Conservation (phyloP, 768 basidiomycete species). For the Stropharia rugosoannulata region DNA sequence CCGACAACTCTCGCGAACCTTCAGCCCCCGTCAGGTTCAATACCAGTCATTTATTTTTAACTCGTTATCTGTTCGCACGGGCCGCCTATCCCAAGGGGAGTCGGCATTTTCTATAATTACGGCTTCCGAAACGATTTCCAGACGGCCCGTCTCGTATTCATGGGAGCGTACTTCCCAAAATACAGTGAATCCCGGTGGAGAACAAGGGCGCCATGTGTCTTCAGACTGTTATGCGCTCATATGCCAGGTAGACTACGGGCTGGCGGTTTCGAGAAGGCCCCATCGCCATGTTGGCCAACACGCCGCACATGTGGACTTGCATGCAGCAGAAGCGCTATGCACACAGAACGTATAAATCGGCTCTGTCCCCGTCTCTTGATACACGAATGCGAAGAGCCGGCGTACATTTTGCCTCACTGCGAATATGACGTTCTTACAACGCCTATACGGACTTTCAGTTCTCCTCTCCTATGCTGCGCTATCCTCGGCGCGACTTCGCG, state of each 20-base stretch:
- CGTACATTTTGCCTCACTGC: too few relatives aligned
- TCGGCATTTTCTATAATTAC: background rate
- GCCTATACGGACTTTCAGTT: slow-evolving; percentile 21
- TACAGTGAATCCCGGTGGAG: background rate
- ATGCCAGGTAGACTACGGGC: background rate
- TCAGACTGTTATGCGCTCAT: background rate
- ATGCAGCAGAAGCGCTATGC: too few relatives aligned
- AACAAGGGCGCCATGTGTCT: background rate
- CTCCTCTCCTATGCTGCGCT: slow-evolving; percentile 17
- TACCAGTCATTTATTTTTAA: background rate
- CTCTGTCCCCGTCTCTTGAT: background rate
- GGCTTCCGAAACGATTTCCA: background rate
- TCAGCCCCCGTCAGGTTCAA: too few relatives aligned
- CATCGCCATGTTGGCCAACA: too few relatives aligned
- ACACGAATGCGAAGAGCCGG: background rate
- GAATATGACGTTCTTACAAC: slow-evolving; percentile 7
- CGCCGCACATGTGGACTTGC: too few relatives aligned
- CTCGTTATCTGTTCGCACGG: background rate
- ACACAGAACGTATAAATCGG: background rate
- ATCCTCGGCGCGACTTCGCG: slow-evolving; percentile 23
- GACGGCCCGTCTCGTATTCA: background rate
- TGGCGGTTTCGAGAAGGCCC: too few relatives aligned
- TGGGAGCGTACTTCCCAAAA: background rate
- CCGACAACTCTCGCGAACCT: too few relatives aligned
- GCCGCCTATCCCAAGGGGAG: background rate